phyloP scores from a whole-genome alignment of 78 protist genomes.

The Capsaspora owczarzaki region DNA sequence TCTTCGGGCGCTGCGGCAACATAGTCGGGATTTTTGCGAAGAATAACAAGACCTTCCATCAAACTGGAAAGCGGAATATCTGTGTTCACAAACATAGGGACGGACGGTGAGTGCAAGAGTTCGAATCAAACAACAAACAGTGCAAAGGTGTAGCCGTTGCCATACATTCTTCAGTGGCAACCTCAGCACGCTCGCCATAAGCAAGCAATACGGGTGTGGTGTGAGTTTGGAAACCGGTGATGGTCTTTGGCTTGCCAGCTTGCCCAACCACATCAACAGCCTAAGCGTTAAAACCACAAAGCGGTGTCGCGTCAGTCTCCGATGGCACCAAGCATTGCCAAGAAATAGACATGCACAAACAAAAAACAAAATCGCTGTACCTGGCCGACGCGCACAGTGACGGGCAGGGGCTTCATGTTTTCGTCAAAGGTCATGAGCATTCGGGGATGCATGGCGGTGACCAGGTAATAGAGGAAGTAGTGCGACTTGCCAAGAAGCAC shows the following conservation, averaged over 20 bases:
- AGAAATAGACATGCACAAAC: not conserved
- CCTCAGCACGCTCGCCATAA: constrained; percentile 88
- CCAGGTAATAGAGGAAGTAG: constrained; percentile 75
- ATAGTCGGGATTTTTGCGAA: constrained; percentile 45
- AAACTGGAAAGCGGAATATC: not conserved
- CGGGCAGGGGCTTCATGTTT: constrained; percentile 55
- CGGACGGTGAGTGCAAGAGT: not conserved
- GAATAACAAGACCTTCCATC: constrained; percentile 85
- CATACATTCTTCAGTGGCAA: constrained; percentile 86
- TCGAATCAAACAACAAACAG: not conserved
- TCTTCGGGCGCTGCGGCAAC: not conserved
- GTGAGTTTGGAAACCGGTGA: constrained; percentile 99
- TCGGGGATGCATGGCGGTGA: constrained; percentile 80
- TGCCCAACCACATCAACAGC: constrained; percentile 83
- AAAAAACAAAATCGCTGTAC: not conserved
- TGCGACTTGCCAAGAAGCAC: constrained; percentile 71
- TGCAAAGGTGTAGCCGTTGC: no score
- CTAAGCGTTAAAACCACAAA: no score
- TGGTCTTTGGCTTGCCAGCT: constrained; percentile 89
- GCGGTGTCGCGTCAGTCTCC: no score
- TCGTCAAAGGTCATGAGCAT: constrained; percentile 82
- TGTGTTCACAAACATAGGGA: not conserved
- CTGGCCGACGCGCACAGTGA: constrained; percentile 69
- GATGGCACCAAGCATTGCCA: no score
- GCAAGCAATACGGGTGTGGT: constrained; percentile 94